Evolutionary conservation across 2,329 filamentous ascomycete genomes (phyloP), one percentile per base, ranked within the genome.

Genomic region (Epicoccum sorghinum): DNA sequence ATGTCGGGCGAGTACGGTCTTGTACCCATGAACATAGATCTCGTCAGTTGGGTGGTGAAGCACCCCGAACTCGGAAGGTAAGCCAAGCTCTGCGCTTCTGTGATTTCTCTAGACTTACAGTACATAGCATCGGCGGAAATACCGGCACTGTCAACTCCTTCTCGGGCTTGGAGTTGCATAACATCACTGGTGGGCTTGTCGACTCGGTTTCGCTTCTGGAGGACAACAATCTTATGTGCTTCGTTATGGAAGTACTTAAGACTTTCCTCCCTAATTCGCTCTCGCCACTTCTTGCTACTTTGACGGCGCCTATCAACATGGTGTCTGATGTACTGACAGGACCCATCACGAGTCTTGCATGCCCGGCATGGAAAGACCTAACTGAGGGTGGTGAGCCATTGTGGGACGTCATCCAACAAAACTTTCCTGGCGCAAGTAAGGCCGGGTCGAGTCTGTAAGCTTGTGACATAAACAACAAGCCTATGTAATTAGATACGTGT

Each of bases 141-240:
- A 77, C 77, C 4, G 80, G 82, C 14, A 74, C 72, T 3, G 75
- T 80, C 22, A 80, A 84, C 68, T 79, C 75, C 22, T 85, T 83
- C 59, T 71, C 77, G 4, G 80, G 80, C 4, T 61, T 84, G 47
- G 68, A 66, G 14, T 10, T 67, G 45, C 14, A 48, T 22, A 41
- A 69, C 48, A 79, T 57, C 39, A 62, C 61, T 13, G 38, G 63
- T 37, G 44, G 61, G 14, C 42, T 70, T 32, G 37, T 71, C 46
- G 47, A 60, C 40, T 23, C 38, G 3, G 27, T 24, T 39, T 70
- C 68, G 2, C 58, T 78, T 3, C 64, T 78, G 7, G 66, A 79
- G 47, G 70, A 66, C n/a, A 74, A 76, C 65, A 74, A 73, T 46
- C 65, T 76, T 2, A 57, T 72, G 2, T 77, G 75, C 57, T 74